Percentiles rank a stretch among this genome's conserved stretches.
These are phyloP conservation scores for Coleophoma cylindrospora DNA, from an alignment of 2,329 filamentous ascomycete species.

Conservation along the genomic window DNA sequence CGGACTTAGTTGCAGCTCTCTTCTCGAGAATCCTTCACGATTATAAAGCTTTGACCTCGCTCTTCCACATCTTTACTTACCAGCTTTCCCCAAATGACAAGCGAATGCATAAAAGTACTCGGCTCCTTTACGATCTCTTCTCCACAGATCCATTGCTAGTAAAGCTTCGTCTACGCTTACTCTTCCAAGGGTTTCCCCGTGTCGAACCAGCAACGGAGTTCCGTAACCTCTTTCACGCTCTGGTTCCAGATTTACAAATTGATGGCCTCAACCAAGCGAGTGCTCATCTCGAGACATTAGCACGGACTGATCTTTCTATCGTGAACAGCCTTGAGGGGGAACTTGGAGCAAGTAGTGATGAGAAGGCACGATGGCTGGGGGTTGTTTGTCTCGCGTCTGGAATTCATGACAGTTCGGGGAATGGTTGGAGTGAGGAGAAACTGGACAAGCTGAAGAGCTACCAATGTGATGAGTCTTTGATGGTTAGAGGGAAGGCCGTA, in stretches of 20 bases:
- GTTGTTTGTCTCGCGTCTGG: slow-evolving; percentile 5
- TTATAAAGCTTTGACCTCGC: not conserved
- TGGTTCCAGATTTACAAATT: no score
- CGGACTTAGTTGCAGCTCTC: no score
- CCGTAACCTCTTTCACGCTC: no score
- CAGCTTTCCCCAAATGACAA: not conserved
- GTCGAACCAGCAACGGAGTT: slow-evolving; percentile 3
- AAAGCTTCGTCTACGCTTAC: slow-evolving; percentile 4
- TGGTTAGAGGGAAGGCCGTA: slow-evolving; percentile 5
- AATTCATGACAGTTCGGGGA: not conserved
- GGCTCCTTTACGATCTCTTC: slow-evolving; percentile 7
- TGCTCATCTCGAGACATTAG: not conserved
- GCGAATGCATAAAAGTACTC: slow-evolving; percentile 5
- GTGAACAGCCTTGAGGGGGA: slow-evolving; percentile 3
- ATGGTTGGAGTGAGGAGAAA: slow-evolving; percentile 4
- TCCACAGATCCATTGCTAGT: slow-evolving; percentile 1
- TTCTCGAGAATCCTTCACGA: no score
- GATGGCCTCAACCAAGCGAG: no score
- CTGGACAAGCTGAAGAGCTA: slow-evolving; percentile 1
- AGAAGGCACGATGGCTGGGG: slow-evolving; percentile 6
- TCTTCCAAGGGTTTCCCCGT: not conserved
- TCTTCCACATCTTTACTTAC: slow-evolving; percentile 3
- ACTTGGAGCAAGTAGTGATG: slow-evolving; percentile 3
- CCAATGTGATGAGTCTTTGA: not conserved
- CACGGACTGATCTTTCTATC: slow-evolving; percentile 1